Base-by-base conservation (phyloP, 1,284 basidiomycete genomes). In the Grifola frondosa region DNA sequence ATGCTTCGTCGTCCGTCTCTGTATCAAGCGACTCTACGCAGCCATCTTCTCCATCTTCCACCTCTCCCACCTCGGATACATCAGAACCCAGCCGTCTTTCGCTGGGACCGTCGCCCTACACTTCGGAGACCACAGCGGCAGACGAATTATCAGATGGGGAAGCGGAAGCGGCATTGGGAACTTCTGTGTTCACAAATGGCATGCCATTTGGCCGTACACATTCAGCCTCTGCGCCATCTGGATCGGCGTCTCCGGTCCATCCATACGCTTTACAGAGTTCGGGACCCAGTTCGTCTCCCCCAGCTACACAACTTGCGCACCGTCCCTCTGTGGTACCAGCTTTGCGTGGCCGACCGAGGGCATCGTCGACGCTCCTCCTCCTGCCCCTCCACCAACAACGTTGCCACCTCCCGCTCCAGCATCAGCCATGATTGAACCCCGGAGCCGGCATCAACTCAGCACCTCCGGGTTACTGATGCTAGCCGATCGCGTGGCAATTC, bases 361-460 rank as follows among this genome's bases (percentile, higher is more conserved):
- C 79, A 22, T 65, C 75, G 17, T 81, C 81, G 42, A 71, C 67
- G 15, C 73, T 88, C 84, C 84, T 7, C 84, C 84, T 15, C 72
- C 77, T 29, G 74, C 71, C 0, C 85, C 85, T 4, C 83, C 81
- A 11, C 86, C 86, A 20, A 68, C 71, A 22, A 70, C 71, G 38
- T 74, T 80, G 6, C 70, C 78, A n/a, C 84, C 85, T 1, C 80
- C 78, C 0, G 76, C 83, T 2, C 84, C 84, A 19, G 61, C 67
- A 21, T 40, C 60, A 8, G 36, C 59, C 15, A 46, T 39, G 21
- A 49, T 53, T 12, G 68, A 74, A 37, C 46, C 22, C 53, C 59
- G 7, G 62, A 70, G 40, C 36, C 55, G 11, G 44, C 57, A n/a
- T 35, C 52, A 17, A 48, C 50, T 23, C 46, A 54, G 26, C 42